Evolutionary conservation across 768 basidiomycete species (phyloP).

Genomic region (Lactarius deliciosus): DNA sequence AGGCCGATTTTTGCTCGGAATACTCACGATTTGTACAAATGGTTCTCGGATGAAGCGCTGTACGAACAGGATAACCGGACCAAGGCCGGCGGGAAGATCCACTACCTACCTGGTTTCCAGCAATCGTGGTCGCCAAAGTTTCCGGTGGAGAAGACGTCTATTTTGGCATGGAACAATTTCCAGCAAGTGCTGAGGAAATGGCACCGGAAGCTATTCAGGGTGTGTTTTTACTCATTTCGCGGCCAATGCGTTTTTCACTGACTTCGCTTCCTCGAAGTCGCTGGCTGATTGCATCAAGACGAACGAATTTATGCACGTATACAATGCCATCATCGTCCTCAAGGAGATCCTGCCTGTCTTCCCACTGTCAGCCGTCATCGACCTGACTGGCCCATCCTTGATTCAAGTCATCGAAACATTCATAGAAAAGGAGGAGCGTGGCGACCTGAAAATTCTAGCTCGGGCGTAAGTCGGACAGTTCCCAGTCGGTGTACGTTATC

Average conservation of each 20-base stretch:
- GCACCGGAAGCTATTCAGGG: constrained; percentile 74
- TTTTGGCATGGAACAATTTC: constrained; percentile 71
- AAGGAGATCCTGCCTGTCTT: constrained; percentile 90
- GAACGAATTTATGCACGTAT: constrained; percentile 94
- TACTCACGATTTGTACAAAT: constrained; percentile 77
- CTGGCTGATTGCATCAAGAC: constrained; percentile 81
- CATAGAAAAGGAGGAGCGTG: constrained; percentile 73
- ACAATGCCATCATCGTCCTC: constrained; percentile 92
- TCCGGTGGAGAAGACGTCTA: constrained; percentile 45
- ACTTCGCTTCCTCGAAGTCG: constrained; percentile 45
- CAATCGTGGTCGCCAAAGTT: constrained; percentile 49
- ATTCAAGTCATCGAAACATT: constrained; percentile 64
- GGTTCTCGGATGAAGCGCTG: constrained; percentile 73
- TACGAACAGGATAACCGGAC: constrained; percentile 72
- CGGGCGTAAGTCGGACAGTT: constrained; percentile 54
- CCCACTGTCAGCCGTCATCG: constrained; percentile 62
- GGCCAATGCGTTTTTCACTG: not conserved
- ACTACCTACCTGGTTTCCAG: constrained; percentile 70
- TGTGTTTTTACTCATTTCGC: constrained; percentile 36
- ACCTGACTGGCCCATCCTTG: constrained; percentile 53
- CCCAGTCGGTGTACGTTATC: constrained; percentile 9
- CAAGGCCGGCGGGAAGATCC: constrained; percentile 57
- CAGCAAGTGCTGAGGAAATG: constrained; percentile 76
- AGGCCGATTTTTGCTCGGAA: constrained; percentile 86
- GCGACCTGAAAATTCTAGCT: constrained; percentile 80